Evolutionary conservation across 257 asterid species (phyloP).

Genomic region (Solanum infundibuliforme): DNA sequence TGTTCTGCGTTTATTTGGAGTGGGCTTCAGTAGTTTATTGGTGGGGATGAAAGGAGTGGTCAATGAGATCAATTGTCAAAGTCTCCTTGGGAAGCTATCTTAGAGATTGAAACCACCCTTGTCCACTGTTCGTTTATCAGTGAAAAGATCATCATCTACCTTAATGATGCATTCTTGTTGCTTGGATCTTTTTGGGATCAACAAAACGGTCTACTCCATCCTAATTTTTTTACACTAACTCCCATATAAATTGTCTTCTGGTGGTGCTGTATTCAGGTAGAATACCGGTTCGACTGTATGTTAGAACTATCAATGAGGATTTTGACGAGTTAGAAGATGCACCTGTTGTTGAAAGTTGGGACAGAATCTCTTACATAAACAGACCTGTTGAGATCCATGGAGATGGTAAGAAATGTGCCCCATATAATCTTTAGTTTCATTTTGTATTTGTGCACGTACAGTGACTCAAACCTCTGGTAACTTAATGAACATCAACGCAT

Average conservation of each 20-base stretch:
- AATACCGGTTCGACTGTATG: slow-evolving; percentile 79
- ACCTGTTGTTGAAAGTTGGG: slow-evolving; percentile 72
- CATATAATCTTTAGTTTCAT: background rate
- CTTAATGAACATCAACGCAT: background rate
- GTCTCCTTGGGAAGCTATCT: background rate
- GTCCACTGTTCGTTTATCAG: background rate
- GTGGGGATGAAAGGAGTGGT: background rate
- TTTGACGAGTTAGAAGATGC: slow-evolving; percentile 55
- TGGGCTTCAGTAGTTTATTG: background rate
- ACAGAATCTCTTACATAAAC: slow-evolving; percentile 66
- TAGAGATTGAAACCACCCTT: background rate
- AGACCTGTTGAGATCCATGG: slow-evolving; percentile 63
- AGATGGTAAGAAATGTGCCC: slow-evolving; percentile 41
- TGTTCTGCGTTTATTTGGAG: background rate
- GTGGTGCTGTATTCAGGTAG: slow-evolving; percentile 48
- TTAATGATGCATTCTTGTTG: background rate
- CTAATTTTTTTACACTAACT: background rate
- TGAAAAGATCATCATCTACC: background rate
- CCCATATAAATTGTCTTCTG: background rate
- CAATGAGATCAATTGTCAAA: background rate
- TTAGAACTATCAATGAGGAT: slow-evolving; percentile 47
- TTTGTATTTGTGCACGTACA: background rate
- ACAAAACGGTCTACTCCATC: background rate
- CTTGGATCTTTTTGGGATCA: background rate
- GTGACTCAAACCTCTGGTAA: background rate